Percentiles rank a stretch among this genome's conserved stretches.
Conservation (phyloP, 164 flowering plant species). For the Protea cynaroides region DNA sequence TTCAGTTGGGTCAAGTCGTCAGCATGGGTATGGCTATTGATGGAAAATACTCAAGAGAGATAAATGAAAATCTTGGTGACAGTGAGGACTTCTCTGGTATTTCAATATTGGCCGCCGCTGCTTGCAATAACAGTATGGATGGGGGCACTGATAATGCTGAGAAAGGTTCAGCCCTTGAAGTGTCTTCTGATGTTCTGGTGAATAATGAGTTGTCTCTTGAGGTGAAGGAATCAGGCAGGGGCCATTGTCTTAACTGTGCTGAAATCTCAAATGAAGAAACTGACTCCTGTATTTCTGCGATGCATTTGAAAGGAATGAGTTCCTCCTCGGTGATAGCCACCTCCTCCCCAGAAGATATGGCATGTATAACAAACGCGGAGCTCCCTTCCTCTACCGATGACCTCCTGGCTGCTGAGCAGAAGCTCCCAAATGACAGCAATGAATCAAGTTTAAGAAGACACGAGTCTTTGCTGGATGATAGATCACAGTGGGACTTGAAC, state of each 20-base stretch:
- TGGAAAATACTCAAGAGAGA: constrained; percentile 7
- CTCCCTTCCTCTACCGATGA: constrained; percentile 4
- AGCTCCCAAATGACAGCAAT: constrained; percentile 12
- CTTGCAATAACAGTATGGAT: constrained; percentile 39
- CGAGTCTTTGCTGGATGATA: constrained; percentile 28
- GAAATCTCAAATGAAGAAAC: constrained; percentile 16
- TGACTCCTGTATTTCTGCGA: neutral
- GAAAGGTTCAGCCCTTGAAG: constrained; percentile 17
- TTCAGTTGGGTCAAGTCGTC: constrained; percentile 9
- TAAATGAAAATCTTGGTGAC: constrained; percentile 12
- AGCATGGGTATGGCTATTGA: constrained; percentile 8
- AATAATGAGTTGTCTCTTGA: constrained; percentile 8
- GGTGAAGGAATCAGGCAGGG: constrained; percentile 9
- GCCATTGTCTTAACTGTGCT: constrained; percentile 4
- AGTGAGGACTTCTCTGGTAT: constrained; percentile 63
- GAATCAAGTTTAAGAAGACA: constrained; percentile 9
- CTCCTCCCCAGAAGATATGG: constrained; percentile 9
- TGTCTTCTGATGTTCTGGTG: neutral
- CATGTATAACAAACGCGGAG: constrained; percentile 11
- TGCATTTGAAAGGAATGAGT: constrained; percentile 1
- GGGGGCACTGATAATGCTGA: constrained; percentile 14
- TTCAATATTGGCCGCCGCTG: constrained; percentile 64
- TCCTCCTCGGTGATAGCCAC: constrained; percentile 6
- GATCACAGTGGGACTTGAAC: constrained; percentile 68
- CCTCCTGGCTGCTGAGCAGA: constrained; percentile 4